Evolutionary conservation across 345 rosid species (phyloP), one percentile per base, ranked within the genome.

Genomic region (Abelmoschus esculentus): DNA sequence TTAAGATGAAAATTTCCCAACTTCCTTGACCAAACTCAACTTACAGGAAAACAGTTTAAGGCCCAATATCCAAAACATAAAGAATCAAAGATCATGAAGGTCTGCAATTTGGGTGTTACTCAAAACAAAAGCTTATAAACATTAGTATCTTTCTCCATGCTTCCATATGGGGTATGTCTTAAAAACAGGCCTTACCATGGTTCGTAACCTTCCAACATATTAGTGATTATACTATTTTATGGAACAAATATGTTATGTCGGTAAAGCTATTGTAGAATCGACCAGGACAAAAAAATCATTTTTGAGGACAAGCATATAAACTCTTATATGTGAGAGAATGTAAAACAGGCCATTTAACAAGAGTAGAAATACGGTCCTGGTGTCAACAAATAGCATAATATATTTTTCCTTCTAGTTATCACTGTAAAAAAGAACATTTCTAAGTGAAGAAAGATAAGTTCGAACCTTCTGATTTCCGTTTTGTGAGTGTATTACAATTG

Each of bases 401-500:
- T 36, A 36, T 6, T 36, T 36, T 36, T 36, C 6, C 6, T 36
- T 6, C 40, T 36, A 1, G 8, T 7, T 36, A 7, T 1, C 3
- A 38, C 50, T 5, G 18, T 19, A 18, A 12, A 7, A 36, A 50
- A 63, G 11, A 40, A 40, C 53, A 40, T 63, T 42, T 63, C 4
- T 63, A 63, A 63, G 32, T 5, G 52, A 42, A 64, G 34, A 64
- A 64, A 6, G 29, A 44, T 49, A 44, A 44, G 22, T 22, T 40
- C 36, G 4, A 61, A 61, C 66, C 66, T 77, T 80, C 65, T 80
- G 82, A 79, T 78, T 82, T 55, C 66, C 78, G 59, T 79, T 70
- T 73, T 82, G 82, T 2, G 89, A 72, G 49, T 78, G 86, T 29
- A 87, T 62, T 68, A 92, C 47, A 53, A 92, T 89, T 56, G 90